A percentile compares a stretch with the other conserved stretches of the same genome.
These are phyloP conservation scores for Russula olivacea DNA, from an alignment of 768 basidiomycete species.

Conservation along the genomic window DNA sequence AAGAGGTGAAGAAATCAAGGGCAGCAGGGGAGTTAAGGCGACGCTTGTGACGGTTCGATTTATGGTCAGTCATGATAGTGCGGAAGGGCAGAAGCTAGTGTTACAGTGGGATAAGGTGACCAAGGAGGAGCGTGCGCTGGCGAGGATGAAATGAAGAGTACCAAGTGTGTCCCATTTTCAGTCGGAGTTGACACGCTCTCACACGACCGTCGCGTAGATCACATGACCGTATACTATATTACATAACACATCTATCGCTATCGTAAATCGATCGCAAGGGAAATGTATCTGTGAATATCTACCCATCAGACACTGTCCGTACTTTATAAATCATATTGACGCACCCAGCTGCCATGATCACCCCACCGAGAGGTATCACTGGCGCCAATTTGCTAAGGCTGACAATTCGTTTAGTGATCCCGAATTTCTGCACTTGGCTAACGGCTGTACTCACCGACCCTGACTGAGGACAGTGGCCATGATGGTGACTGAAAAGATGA, in stretches of 20 bases:
- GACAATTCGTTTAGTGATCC: not conserved
- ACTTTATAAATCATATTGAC: conserved; percentile 24
- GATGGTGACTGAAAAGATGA: conserved; percentile 61
- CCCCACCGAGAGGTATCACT: conserved; percentile 60
- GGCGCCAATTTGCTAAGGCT: conserved; percentile 53
- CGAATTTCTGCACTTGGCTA: not conserved
- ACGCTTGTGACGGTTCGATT: conserved; percentile 38
- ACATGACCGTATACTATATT: conserved; percentile 33
- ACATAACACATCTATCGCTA: not conserved
- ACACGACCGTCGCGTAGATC: conserved; percentile 34
- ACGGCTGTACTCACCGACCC: conserved; percentile 35
- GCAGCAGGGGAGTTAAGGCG: conserved; percentile 43
- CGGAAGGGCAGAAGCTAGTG: not conserved
- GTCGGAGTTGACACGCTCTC: conserved; percentile 42
- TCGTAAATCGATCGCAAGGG: conserved; percentile 42
- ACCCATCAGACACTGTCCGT: not conserved
- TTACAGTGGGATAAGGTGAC: not conserved
- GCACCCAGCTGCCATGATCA: conserved; percentile 64
- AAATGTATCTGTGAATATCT: conserved; percentile 40
- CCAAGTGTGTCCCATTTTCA: conserved; percentile 30
- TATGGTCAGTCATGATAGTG: conserved; percentile 18
- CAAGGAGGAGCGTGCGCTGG: conserved; percentile 11
- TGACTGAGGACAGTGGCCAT: conserved; percentile 46
- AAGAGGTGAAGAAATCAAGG: conserved; percentile 56
- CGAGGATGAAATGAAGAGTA: not conserved